Conservation (phyloP, 2,329 filamentous ascomycete species). For the Ciborinia camelliae region DNA sequence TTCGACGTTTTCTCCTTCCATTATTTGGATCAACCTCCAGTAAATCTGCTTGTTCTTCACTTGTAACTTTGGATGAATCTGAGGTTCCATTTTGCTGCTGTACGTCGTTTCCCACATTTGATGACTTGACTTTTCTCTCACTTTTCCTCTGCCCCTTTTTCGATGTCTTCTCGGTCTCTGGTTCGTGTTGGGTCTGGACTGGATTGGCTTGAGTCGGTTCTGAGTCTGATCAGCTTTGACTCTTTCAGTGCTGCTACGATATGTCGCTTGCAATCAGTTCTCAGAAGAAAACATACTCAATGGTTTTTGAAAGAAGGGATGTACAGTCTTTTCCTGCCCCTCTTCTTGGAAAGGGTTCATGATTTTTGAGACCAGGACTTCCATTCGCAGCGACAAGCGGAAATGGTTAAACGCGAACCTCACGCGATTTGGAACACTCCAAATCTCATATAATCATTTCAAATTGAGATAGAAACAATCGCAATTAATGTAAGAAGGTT, state of each 20-base stretch:
- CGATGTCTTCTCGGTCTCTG: background rate
- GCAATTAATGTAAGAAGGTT: background rate
- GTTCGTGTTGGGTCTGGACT: background rate
- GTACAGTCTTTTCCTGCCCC: slow-evolving; percentile 28
- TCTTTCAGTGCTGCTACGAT: background rate
- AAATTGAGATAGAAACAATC: background rate
- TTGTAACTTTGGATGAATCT: background rate
- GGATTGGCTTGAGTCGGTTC: background rate
- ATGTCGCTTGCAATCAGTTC: background rate
- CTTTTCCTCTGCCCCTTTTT: background rate
- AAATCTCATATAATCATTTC: background rate
- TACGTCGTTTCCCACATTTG: background rate
- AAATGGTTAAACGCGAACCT: slow-evolving; percentile 28
- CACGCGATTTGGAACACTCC: slow-evolving; percentile 28
- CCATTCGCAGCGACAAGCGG: slow-evolving; percentile 28
- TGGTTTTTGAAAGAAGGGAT: slow-evolving; percentile 36
- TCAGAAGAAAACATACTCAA: slow-evolving; percentile 28
- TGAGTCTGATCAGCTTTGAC: background rate
- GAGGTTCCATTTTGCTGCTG: background rate
- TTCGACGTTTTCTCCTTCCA: slow-evolving; percentile 44
- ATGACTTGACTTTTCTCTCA: background rate
- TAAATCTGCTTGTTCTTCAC: slow-evolving; percentile 23
- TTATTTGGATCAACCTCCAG: slow-evolving; percentile 36
- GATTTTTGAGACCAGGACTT: slow-evolving; percentile 32
- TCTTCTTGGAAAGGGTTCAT: slow-evolving; percentile 35